A percentile compares a stretch with the other conserved stretches of the same genome.
These are phyloP conservation scores for Nemania sp. DNA, from an alignment of 2,329 filamentous ascomycete genomes.

Conservation along the genomic window DNA sequence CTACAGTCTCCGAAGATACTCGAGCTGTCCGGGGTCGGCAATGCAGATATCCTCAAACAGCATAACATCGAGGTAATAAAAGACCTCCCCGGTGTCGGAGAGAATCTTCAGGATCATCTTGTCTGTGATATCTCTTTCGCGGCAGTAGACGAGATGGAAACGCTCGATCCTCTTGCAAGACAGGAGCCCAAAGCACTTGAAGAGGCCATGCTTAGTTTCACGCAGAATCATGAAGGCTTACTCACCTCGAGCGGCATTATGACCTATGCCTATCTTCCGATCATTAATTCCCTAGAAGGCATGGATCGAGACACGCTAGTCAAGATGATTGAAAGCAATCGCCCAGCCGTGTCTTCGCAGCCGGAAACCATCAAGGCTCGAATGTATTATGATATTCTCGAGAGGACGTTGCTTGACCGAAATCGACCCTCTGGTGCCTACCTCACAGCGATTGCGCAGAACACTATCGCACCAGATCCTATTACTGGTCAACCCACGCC, in stretches of 20 bases:
- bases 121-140: slow-evolving; percentile 20
- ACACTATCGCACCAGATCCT: slow-evolving; percentile 10
- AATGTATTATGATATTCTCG: slow-evolving; percentile 20
- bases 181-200: slow-evolving; percentile 18
- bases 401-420: slow-evolving; percentile 22
- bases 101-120: slow-evolving; percentile 36
- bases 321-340: slow-evolving; percentile 11
- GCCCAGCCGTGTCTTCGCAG: not conserved
- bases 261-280: slow-evolving; percentile 30
- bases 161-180: slow-evolving; percentile 24
- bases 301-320: slow-evolving; percentile 9
- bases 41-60: slow-evolving; percentile 15
- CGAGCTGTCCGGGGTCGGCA: slow-evolving; percentile 45
- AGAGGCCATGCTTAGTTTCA: slow-evolving; percentile 21
- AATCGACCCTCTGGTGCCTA: slow-evolving; percentile 19
- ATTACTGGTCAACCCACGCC: slow-evolving; percentile 4
- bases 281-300: not conserved
- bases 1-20: slow-evolving; percentile 40
- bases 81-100: slow-evolving; percentile 29
- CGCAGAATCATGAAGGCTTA: slow-evolving; percentile 14
- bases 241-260: slow-evolving; percentile 23
- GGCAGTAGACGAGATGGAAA: slow-evolving; percentile 25
- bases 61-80: slow-evolving; percentile 16
- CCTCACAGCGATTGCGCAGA: slow-evolving; percentile 19
- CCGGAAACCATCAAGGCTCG: not conserved